These are phyloP conservation scores for Clavaria fumosa DNA, from an alignment of 768 basidiomycete species.

Conservation along the genomic window DNA sequence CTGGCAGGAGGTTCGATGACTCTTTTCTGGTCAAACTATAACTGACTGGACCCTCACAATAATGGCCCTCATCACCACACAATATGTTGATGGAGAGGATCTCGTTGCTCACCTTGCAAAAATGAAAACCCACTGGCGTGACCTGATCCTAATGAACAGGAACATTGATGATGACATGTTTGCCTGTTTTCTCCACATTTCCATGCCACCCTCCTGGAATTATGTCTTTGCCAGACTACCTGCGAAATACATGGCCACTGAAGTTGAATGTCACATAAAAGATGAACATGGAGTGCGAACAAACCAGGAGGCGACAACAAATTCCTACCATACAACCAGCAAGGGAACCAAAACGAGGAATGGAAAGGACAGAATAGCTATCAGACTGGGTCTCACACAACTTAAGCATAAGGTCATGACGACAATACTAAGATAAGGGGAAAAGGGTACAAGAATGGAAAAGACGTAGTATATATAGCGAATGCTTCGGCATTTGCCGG, in stretches of 20 bases:
- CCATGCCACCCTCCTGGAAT: conserved; percentile 1
- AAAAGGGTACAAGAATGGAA: too few relatives aligned
- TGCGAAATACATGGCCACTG: background rate
- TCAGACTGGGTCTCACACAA: too few relatives aligned
- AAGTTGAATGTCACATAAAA: conserved; percentile 1
- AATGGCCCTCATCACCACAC: background rate
- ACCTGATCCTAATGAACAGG: conserved; percentile 1
- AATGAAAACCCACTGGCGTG: background rate
- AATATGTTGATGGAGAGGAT: background rate
- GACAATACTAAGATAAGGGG: too few relatives aligned
- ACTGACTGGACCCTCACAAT: conserved; percentile 2
- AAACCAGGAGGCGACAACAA: background rate
- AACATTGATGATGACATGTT: background rate
- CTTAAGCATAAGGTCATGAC: too few relatives aligned
- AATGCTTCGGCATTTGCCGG: too few relatives aligned
- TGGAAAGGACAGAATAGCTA: background rate
- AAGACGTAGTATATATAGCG: too few relatives aligned
- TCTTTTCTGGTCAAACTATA: too few relatives aligned
- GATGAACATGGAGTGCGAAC: conserved; percentile 1
- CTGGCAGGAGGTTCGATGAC: background rate
- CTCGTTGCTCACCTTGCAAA: background rate
- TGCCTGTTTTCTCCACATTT: conserved; percentile 1
- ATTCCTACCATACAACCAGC: background rate
- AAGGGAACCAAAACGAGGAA: too few relatives aligned
- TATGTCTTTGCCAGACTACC: conserved; percentile 1